phyloP scores from a whole-genome alignment of 1,284 basidiomycete species.

The Ustilago trichophora region DNA sequence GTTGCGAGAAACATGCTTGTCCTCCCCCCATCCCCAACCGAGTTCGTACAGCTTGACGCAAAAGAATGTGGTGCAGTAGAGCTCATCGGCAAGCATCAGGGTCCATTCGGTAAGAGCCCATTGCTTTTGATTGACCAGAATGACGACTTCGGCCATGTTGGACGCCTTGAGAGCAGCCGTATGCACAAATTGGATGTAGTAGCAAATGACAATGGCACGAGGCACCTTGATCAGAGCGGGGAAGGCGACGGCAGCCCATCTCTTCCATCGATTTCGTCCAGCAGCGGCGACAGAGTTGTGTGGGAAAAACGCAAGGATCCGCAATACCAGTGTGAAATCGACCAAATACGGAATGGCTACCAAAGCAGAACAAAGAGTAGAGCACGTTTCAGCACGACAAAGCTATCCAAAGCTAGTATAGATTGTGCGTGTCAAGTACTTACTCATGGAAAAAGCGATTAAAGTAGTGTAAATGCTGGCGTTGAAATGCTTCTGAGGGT shows the following conservation, averaged over 20 bases:
- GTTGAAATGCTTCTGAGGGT: slow-evolving; percentile 14
- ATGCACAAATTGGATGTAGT: slow-evolving; percentile 19
- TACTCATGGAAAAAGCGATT: slow-evolving; percentile 18
- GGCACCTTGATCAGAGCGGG: slow-evolving; percentile 69
- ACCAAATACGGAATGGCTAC: slow-evolving; percentile 27
- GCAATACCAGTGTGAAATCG: slow-evolving; percentile 22
- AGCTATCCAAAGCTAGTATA: no score
- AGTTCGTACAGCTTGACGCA: slow-evolving; percentile 25
- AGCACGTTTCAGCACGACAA: no score
- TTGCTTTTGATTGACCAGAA: slow-evolving; percentile 19
- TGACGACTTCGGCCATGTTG: slow-evolving; percentile 16
- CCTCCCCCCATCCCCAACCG: slow-evolving; percentile 37
- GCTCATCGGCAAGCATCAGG: slow-evolving; percentile 30
- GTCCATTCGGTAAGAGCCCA: slow-evolving; percentile 22
- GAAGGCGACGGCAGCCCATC: slow-evolving; percentile 15
- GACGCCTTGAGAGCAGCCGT: background rate
- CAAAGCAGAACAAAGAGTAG: no score
- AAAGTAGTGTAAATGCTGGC: slow-evolving; percentile 15
- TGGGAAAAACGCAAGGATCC: slow-evolving; percentile 32
- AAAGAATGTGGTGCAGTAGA: slow-evolving; percentile 31
- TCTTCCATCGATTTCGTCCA: slow-evolving; percentile 13
- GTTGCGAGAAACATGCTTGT: slow-evolving; percentile 22
- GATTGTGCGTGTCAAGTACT: no score
- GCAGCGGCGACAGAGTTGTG: slow-evolving; percentile 1
- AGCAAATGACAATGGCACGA: slow-evolving; percentile 14